These are phyloP conservation scores for Boletus tomentosulus DNA, from an alignment of 768 basidiomycete species.

Conservation along the genomic window DNA sequence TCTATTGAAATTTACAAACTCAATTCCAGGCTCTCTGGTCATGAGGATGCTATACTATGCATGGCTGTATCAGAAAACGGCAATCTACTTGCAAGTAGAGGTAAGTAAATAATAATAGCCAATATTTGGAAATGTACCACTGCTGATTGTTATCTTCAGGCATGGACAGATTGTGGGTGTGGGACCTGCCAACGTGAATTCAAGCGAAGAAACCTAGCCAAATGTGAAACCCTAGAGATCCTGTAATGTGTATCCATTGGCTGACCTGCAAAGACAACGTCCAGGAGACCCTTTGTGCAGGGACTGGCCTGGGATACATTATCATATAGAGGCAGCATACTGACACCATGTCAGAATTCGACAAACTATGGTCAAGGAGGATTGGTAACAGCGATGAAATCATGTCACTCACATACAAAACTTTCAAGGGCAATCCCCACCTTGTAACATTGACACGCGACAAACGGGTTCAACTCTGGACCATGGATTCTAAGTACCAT, in stretches of 20 bases:
- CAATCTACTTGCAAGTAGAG: conserved; percentile 2
- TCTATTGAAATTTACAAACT: too few species aligned
- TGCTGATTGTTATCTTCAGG: background rate
- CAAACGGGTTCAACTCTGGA: background rate
- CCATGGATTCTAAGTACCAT: background rate
- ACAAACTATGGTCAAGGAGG: background rate
- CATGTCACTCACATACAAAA: background rate
- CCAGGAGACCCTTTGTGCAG: background rate
- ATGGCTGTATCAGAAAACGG: background rate
- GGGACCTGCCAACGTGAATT: background rate
- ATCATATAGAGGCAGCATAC: conserved; percentile 1
- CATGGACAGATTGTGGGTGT: conserved; percentile 2
- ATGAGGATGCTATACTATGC: too few species aligned
- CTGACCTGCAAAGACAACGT: background rate
- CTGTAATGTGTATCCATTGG: conserved; percentile 4
- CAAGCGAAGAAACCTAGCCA: background rate
- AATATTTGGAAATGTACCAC: too few species aligned
- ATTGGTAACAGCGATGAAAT: conserved; percentile 5
- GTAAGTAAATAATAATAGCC: background rate
- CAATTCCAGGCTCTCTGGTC: too few species aligned
- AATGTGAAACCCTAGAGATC: conserved; percentile 1
- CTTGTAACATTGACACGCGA: background rate
- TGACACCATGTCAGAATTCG: background rate
- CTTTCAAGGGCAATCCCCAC: background rate
- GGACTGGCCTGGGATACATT: conserved; percentile 5